Base-by-base conservation (phyloP, 805 yeast species). In the Schwanniomyces yamadae region DNA sequence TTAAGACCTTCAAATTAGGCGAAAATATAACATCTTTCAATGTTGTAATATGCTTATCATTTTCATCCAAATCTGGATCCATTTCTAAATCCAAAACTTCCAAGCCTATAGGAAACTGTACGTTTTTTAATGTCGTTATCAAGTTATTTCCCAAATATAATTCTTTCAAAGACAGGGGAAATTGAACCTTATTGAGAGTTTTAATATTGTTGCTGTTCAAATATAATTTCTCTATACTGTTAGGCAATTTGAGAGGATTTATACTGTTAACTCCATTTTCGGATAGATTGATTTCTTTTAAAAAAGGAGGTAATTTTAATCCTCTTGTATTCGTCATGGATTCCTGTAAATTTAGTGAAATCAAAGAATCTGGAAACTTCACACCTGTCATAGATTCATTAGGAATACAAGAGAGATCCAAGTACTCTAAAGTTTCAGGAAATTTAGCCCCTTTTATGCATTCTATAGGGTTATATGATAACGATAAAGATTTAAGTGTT, bases 311-410 rank as follows among this genome's bases (percentile, higher is more conserved):
- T 21, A 69, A 44, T 40, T 67, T 69, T 21, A 69, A 50, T 0
- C 73, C 73, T 33, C 74, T 46, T 1, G 72, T 67, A 40, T 56
- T 66, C 5, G 72, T 66, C 73, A 68, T 69, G 3, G 71, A 63
- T 34, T 62, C 63, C 44, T 67, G 73, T 9, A 69, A 45, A 39
- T 69, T 69, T 33, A 69, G 55, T 2, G 52, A 54, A 15, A 48
- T 46, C 20, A 62, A 45, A 51, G 48, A 55, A 35, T 69, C 74
- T 1, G 74, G 74, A 34, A 69, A 66, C 39, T 64, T 68, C n/a
- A 69, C 57, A 1, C 73, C 71, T 0, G 72, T 61, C 74, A 69
- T 68, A 7, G 69, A 58, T 42, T 69, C 74, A 42, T 67, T 69
- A 3, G 74, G 73, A 6, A 68, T 58, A 36, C 65, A 63, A 5